Evolutionary conservation across 805 yeast genomes (phyloP).

Genomic region (Pichia eremophila): DNA sequence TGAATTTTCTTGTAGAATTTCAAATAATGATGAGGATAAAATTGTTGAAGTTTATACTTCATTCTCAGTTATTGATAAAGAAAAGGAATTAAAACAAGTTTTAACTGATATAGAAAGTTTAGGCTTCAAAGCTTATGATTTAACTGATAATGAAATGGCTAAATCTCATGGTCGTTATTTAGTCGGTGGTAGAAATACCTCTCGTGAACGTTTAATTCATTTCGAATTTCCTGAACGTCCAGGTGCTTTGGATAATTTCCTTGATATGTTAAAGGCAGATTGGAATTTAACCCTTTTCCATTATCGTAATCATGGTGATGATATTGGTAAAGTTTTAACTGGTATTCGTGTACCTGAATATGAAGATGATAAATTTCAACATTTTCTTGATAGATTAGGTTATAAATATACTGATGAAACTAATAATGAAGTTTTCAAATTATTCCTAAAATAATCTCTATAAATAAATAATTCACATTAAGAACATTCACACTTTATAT

Average conservation of each 20-base stretch:
- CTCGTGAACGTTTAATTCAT: slow-evolving; percentile 68
- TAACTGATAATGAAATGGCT: slow-evolving; percentile 89
- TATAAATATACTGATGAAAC: slow-evolving; percentile 77
- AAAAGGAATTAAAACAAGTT: slow-evolving; percentile 61
- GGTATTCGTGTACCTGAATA: slow-evolving; percentile 80
- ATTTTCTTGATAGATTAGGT: slow-evolving; percentile 61
- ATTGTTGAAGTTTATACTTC: slow-evolving; percentile 80
- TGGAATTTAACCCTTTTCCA: slow-evolving; percentile 96
- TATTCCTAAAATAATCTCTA: slow-evolving; percentile 49
- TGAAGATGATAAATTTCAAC: slow-evolving; percentile 54
- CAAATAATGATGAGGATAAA: slow-evolving; percentile 30
- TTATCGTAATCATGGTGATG: slow-evolving; percentile 95
- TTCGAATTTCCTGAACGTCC: slow-evolving; percentile 98
- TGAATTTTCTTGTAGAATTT: slow-evolving; percentile 84
- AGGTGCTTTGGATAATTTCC: slow-evolving; percentile 79
- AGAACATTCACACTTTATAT: too few relatives aligned
- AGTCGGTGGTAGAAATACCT: slow-evolving; percentile 81
- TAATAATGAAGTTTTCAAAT: slow-evolving; percentile 75
- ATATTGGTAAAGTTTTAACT: slow-evolving; percentile 84
- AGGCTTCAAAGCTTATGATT: slow-evolving; percentile 72
- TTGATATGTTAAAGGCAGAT: slow-evolving; percentile 56
- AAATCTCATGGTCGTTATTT: slow-evolving; percentile 93
- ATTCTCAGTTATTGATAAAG: slow-evolving; percentile 72
- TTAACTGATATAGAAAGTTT: slow-evolving; percentile 45
- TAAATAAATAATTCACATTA: too few relatives aligned